Percentiles rank a stretch among this genome's conserved stretches.
phyloP scores from a whole-genome alignment of 106 monocot species.

The Allium fistulosum region DNA sequence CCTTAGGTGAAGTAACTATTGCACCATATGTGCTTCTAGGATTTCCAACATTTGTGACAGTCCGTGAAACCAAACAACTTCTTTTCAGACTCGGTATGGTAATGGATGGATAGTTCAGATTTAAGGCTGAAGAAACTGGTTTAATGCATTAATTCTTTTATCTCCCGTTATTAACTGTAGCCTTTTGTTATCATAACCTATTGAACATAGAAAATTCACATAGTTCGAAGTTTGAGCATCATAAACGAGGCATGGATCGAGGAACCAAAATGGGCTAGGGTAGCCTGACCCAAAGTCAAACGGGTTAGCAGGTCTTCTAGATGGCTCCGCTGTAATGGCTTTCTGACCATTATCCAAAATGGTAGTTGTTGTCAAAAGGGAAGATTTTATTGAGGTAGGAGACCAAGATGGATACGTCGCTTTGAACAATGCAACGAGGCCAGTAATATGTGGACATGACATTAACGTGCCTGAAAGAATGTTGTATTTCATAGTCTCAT shows the following conservation, averaged over 20 bases:
- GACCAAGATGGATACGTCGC: too few species aligned
- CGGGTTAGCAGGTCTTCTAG: too few species aligned
- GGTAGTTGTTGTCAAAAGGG: too few species aligned
- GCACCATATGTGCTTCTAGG: constrained; percentile 37
- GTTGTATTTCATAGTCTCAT: too few species aligned
- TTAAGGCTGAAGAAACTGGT: constrained; percentile 16
- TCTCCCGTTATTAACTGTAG: constrained; percentile 57
- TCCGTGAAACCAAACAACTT: constrained; percentile 36
- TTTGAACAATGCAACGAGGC: constrained; percentile 71
- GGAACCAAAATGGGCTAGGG: constrained; percentile 29
- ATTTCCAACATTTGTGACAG: constrained; percentile 83
- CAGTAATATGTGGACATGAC: constrained; percentile 92
- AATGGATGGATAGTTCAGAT: constrained; percentile 82
- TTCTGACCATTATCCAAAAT: too few species aligned
- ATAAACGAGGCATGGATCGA: constrained; percentile 71
- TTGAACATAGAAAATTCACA: constrained; percentile 68
- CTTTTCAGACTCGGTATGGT: constrained; percentile 42
- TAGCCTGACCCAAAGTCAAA: constrained; percentile 84
- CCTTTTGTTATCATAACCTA: constrained; percentile 52
- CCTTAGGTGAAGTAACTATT: constrained; percentile 29
- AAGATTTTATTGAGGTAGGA: too few species aligned
- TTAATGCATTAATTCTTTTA: constrained; percentile 27
- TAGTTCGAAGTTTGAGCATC: constrained; percentile 59
- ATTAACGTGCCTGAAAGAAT: constrained; percentile 93
- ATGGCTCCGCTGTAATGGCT: too few species aligned